A percentile compares a stretch with the other conserved stretches of the same genome.
These are phyloP conservation scores for Brachypodium distachyon DNA, from an alignment of 202 grass and related monocot genomes.

Conservation along the genomic window DNA sequence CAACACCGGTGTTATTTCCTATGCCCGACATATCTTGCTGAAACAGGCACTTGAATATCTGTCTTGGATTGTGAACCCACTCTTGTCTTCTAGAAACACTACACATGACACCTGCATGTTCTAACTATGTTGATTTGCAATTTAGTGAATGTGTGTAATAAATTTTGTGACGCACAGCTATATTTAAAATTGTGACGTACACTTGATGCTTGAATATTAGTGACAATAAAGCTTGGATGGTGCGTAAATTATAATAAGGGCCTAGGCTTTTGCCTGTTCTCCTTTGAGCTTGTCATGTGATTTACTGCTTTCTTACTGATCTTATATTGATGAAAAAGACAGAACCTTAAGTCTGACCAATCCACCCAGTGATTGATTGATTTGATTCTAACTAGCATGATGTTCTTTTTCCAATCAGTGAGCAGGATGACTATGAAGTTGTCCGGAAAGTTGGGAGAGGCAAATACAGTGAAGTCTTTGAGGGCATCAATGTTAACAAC, in stretches of 20 bases:
- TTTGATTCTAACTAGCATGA: not conserved
- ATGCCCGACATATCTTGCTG: not conserved
- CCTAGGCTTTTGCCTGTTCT: not conserved
- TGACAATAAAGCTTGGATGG: not conserved
- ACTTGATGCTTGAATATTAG: not conserved
- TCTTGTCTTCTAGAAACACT: not conserved
- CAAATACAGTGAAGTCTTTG: conserved; percentile 98
- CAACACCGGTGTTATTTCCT: not conserved
- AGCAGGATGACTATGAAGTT: conserved; percentile 97
- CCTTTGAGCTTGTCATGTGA: not conserved
- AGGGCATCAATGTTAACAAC: conserved; percentile 81
- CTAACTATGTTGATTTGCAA: not conserved
- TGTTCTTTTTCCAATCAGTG: conserved; percentile 36
- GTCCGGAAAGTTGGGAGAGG: conserved; percentile 95
- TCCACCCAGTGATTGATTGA: not conserved
- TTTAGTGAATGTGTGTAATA: not conserved
- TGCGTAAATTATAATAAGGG: not conserved
- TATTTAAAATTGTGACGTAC: not conserved
- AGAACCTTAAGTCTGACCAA: not conserved
- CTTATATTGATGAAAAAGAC: not conserved
- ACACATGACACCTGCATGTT: not conserved
- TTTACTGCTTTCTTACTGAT: not conserved
- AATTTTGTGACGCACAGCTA: not conserved
- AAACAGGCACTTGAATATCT: no score
- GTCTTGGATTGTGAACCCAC: not conserved